Evolutionary conservation across 208 protist species (phyloP).

Genomic region (Phytomonas sp.): DNA sequence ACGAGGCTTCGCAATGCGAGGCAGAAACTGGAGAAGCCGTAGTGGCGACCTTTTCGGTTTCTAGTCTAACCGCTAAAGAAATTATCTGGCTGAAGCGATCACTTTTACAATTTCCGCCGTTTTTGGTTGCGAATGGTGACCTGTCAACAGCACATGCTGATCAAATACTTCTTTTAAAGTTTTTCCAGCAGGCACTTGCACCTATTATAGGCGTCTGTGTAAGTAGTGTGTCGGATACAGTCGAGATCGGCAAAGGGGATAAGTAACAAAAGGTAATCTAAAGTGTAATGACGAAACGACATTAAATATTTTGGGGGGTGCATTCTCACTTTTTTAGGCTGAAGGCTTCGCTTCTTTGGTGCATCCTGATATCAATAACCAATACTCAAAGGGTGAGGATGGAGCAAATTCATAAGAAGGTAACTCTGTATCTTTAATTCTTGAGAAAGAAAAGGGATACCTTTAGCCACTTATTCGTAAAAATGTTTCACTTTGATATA

Average conservation of each 20-base stretch:
- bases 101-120: conserved; percentile 26
- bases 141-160: conserved; percentile 23
- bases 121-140: conserved; percentile 41
- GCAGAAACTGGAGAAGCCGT: too few relatives aligned
- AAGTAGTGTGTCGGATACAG: neutral
- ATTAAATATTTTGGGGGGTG: neutral
- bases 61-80: conserved; percentile 29
- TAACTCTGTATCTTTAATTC: too few relatives aligned
- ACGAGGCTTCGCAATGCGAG: too few relatives aligned
- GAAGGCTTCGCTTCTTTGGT: too few relatives aligned
- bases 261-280: conserved; percentile 2
- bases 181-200: conserved; percentile 23
- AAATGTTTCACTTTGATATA: too few relatives aligned
- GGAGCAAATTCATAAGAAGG: too few relatives aligned
- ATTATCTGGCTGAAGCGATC: conserved; percentile 65
- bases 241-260: neutral
- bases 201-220: conserved; percentile 26
- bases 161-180: conserved; percentile 13
- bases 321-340: neutral
- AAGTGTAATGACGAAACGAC: neutral
- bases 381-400: too few relatives aligned
- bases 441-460: too few relatives aligned
- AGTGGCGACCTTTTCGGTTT: conserved; percentile 28
- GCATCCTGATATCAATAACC: too few relatives aligned
- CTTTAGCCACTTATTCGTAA: too few relatives aligned